Percentiles rank a stretch among this genome's conserved stretches.
Evolutionary conservation across 2,329 filamentous ascomycete genomes (phyloP).

Genomic region (Teratosphaeria nubilosa): DNA sequence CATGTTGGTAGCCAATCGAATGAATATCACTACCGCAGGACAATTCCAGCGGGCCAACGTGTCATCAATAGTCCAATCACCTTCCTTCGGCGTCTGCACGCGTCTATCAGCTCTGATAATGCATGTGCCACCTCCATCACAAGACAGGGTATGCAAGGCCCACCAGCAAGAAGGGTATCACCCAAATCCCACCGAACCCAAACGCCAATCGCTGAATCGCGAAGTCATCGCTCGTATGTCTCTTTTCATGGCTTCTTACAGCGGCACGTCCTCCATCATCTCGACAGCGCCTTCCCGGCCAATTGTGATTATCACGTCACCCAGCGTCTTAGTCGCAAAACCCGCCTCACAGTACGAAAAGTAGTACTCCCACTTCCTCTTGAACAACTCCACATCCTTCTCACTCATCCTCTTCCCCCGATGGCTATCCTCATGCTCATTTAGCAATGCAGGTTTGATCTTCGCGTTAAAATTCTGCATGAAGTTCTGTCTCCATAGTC

Average conservation of each 20-base stretch:
- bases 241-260: slow-evolving; percentile 31
- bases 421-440: slow-evolving; percentile 36
- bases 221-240: background rate
- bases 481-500: slow-evolving; percentile 60
- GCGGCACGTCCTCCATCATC: slow-evolving; percentile 60
- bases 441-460: slow-evolving; percentile 51
- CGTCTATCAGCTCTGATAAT: background rate
- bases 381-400: slow-evolving; percentile 56
- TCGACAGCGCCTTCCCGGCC: slow-evolving; percentile 54
- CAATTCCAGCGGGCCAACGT: background rate
- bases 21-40: too few relatives aligned
- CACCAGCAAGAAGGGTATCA: background rate
- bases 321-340: slow-evolving; percentile 60
- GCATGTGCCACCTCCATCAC: background rate
- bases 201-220: background rate
- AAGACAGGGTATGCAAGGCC: background rate
- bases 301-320: slow-evolving; percentile 63
- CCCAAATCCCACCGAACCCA: background rate
- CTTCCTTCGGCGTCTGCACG: background rate
- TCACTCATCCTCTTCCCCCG: slow-evolving; percentile 41
- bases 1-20: too few relatives aligned
- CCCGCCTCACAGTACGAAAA: slow-evolving; percentile 68
- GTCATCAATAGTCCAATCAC: background rate
- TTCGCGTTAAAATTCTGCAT: slow-evolving; percentile 49
- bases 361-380: slow-evolving; percentile 68